phyloP scores from a whole-genome alignment of 768 basidiomycete species.

The Psilocybe sp. region DNA sequence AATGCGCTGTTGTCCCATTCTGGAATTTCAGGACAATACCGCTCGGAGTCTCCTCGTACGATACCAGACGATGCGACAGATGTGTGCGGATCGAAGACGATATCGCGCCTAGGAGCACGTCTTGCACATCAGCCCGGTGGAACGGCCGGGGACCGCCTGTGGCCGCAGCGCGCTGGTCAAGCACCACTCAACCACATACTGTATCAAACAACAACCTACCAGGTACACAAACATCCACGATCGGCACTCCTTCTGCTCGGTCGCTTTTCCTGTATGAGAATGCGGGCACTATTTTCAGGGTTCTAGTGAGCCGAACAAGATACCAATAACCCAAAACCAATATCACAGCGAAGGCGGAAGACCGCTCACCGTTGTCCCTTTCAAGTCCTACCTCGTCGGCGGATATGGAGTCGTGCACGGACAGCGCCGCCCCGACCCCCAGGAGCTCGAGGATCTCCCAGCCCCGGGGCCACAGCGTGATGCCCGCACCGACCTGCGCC shows the following conservation, averaged over 20 bases:
- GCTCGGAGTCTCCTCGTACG: conserved; percentile 15
- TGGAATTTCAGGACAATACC: conserved; percentile 33
- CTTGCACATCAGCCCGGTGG: conserved; percentile 36
- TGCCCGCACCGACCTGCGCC: conserved; percentile 43
- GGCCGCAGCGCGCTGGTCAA: neutral
- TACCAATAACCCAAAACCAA: too few species aligned
- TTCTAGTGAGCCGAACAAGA: too few species aligned
- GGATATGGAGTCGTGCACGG: conserved; percentile 2
- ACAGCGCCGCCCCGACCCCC: conserved; percentile 27
- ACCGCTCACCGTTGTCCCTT: neutral
- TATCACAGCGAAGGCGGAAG: too few species aligned
- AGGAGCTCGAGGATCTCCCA: conserved; percentile 39
- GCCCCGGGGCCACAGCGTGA: conserved; percentile 38
- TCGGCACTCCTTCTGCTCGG: neutral
- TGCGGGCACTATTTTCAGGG: conserved; percentile 6
- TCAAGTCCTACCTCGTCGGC: conserved; percentile 7
- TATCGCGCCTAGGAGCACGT: conserved; percentile 26
- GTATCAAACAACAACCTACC: too few species aligned
- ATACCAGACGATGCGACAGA: conserved; percentile 26
- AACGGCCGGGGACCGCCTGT: conserved; percentile 25
- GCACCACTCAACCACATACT: too few species aligned
- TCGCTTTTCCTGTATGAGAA: conserved; percentile 5
- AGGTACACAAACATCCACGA: neutral
- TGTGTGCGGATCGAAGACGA: conserved; percentile 8
- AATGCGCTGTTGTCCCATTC: conserved; percentile 42